Evolutionary conservation across 352 stramenopile species (phyloP).

Genomic region (Pythium utonaiense): DNA sequence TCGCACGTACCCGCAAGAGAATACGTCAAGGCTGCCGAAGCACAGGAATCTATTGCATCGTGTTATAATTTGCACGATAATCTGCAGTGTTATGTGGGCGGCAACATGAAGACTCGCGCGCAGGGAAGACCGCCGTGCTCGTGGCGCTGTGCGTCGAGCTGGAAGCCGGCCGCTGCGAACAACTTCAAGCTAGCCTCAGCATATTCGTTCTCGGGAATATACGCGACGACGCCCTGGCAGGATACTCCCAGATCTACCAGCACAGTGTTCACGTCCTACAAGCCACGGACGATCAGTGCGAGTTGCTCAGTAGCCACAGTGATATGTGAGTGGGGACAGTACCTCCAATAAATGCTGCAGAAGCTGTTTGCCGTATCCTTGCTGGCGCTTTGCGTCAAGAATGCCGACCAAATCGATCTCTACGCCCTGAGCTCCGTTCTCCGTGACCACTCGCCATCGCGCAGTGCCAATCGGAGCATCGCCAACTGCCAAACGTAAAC

Average conservation of each 20-base stretch:
- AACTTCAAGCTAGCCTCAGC: slow-evolving; percentile 37
- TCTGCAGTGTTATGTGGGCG: slow-evolving; percentile 7
- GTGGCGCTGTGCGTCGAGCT: slow-evolving; percentile 32
- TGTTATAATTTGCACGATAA: not conserved
- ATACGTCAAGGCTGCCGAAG: not conserved
- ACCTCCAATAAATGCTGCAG: slow-evolving; percentile 54
- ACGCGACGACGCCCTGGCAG: slow-evolving; percentile 35
- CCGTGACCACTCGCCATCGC: slow-evolving; percentile 42
- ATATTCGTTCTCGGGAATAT: slow-evolving; percentile 37
- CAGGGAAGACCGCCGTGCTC: slow-evolving; percentile 25
- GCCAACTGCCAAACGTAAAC: slow-evolving; percentile 38
- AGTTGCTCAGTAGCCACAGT: too few relatives aligned
- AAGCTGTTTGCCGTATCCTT: slow-evolving; percentile 49
- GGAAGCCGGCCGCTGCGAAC: slow-evolving; percentile 52
- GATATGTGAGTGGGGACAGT: not conserved
- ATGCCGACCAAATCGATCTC: slow-evolving; percentile 64
- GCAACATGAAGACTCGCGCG: slow-evolving; percentile 22
- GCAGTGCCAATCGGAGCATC: slow-evolving; percentile 62
- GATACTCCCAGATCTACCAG: slow-evolving; percentile 28
- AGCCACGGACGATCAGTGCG: not conserved
- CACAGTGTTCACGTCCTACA: slow-evolving; percentile 48
- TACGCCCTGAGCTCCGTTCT: slow-evolving; percentile 39
- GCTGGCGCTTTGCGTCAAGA: slow-evolving; percentile 43
- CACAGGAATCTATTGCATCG: slow-evolving; percentile 12
- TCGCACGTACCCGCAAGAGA: not conserved